Percentiles rank a stretch among this genome's conserved stretches.
These are phyloP conservation scores for Notholithocarpus densiflorus DNA, from an alignment of 306 rosid species.

Conservation along the genomic window DNA sequence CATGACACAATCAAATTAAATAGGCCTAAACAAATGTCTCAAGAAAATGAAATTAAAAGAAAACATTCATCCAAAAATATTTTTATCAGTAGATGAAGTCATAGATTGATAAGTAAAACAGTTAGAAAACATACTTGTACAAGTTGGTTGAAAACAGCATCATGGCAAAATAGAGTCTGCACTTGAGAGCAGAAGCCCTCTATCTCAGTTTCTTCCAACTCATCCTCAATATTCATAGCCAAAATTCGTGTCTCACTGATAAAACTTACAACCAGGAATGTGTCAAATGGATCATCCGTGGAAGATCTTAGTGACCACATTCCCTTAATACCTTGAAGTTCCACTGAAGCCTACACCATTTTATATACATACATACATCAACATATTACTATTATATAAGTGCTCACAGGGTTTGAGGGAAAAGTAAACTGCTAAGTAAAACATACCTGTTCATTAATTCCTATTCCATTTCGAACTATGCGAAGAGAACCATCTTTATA, in stretches of 20 bases:
- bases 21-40: neutral
- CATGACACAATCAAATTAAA: neutral
- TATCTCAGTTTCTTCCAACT: conserved; percentile 94
- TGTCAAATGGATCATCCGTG: conserved; percentile 89
- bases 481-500: conserved; percentile 99
- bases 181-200: conserved; percentile 93
- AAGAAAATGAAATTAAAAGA: neutral
- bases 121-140: conserved; percentile 65
- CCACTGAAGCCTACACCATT: conserved; percentile 81
- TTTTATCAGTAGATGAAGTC: neutral
- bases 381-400: conserved; percentile 11
- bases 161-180: conserved; percentile 94
- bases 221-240: conserved; percentile 96
- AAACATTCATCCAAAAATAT: neutral
- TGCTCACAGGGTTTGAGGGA: neutral
- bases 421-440: neutral
- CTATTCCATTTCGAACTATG: conserved; percentile 87
- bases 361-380: conserved; percentile 22
- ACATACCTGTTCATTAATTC: conserved; percentile 92
- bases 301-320: conserved; percentile 98
- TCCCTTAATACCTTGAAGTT: conserved; percentile 98
- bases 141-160: conserved; percentile 88
- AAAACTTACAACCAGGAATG: conserved; percentile 90
- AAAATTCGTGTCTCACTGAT: conserved; percentile 94
- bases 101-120: conserved; percentile 12